A percentile compares a stretch with the other conserved stretches of the same genome.
phyloP scores from a whole-genome alignment of 345 rosid genomes.

The Eucalyptus virginea region DNA sequence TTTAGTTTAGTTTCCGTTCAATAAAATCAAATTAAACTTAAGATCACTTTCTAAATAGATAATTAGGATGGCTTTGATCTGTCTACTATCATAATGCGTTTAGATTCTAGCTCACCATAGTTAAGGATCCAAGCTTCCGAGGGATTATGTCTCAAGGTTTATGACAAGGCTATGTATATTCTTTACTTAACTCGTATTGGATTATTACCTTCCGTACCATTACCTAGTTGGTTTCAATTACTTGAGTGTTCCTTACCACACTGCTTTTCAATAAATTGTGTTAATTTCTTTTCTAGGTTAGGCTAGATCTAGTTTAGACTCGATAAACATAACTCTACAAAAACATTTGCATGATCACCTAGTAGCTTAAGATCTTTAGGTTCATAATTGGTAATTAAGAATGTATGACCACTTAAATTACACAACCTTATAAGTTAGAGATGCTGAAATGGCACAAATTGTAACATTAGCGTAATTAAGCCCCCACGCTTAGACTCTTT shows the following conservation, averaged over 20 bases:
- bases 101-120: not conserved
- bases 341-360: not conserved
- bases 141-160: not conserved
- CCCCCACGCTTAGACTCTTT: not conserved
- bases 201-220: not conserved
- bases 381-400: not conserved
- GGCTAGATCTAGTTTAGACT: not conserved
- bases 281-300: not conserved
- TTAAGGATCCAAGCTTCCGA: not conserved
- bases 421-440: not conserved
- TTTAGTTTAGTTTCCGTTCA: not conserved
- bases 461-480: not conserved
- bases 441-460: not conserved
- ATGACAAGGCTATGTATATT: not conserved
- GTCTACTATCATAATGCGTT: not conserved
- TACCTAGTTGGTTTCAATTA: not conserved
- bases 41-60: not conserved
- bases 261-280: not conserved
- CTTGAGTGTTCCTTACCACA: not conserved
- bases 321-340: not conserved
- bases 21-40: not conserved
- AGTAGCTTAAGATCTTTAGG: not conserved
- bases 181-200: not conserved
- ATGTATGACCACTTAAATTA: rapidly evolving
- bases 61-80: not conserved